These are phyloP conservation scores for Rhizomucor miehei DNA, from an alignment of 371 early-diverging fungal genomes.

Conservation along the genomic window DNA sequence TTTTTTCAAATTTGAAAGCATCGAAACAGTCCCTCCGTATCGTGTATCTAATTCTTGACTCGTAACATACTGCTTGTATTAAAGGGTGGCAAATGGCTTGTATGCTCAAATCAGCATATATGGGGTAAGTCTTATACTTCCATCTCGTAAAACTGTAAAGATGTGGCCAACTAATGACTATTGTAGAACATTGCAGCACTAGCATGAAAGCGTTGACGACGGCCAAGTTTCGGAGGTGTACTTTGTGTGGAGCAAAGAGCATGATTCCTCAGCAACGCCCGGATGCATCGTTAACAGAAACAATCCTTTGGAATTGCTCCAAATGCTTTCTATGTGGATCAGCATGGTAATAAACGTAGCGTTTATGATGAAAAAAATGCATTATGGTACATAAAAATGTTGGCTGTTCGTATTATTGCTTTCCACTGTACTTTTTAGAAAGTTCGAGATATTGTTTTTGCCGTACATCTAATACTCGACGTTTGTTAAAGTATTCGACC, in stretches of 20 bases:
- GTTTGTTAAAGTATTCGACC: conserved; percentile 55
- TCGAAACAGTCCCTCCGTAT: neutral
- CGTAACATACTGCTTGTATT: neutral
- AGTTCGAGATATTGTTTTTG: conserved; percentile 47
- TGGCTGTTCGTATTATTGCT: conserved; percentile 9
- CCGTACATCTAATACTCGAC: conserved; percentile 44
- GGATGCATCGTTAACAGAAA: neutral
- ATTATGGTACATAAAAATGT: neutral
- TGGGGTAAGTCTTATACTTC: conserved; percentile 5
- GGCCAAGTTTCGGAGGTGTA: neutral
- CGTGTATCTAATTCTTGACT: neutral
- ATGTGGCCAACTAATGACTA: neutral
- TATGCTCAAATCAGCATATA: conserved; percentile 2
- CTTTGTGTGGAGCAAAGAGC: conserved; percentile 4
- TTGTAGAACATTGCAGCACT: conserved; percentile 1
- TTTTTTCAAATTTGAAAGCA: neutral
- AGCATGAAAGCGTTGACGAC: neutral
- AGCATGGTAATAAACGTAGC: neutral
- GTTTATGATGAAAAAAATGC: neutral
- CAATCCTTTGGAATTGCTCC: neutral
- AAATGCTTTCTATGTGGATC: conserved; percentile 6
- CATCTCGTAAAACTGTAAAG: neutral
- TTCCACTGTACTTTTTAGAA: conserved; percentile 37
- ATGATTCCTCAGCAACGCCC: neutral
- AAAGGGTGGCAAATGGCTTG: neutral